Evolutionary conservation across 2,329 filamentous ascomycete species (phyloP).

Genomic region (Neofusicoccum parvum): DNA sequence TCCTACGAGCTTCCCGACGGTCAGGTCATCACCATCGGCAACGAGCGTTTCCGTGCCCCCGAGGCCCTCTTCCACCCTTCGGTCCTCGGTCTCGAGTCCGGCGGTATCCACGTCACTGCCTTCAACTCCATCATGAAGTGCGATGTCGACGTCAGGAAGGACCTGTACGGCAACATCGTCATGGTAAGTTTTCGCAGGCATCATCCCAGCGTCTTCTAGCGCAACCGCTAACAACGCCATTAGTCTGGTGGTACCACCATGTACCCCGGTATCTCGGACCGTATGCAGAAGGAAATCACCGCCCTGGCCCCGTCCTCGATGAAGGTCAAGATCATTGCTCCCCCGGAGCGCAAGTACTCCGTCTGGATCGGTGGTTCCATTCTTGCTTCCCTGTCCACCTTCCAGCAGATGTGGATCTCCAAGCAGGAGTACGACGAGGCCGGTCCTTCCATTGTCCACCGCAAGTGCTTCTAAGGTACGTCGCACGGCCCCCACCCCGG

Average conservation of each 20-base stretch:
- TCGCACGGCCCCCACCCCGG: not conserved
- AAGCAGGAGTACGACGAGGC: conserved; percentile 99
- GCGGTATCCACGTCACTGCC: conserved; percentile 98
- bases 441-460: conserved; percentile 98
- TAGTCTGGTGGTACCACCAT: conserved; percentile 99
- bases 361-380: conserved; percentile 99
- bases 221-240: conserved; percentile 38
- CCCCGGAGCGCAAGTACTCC: conserved; percentile 99
- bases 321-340: conserved; percentile 99
- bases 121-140: conserved; percentile 99
- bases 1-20: conserved; percentile 99
- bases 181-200: conserved; percentile 71
- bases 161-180: conserved; percentile 99
- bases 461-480: conserved; percentile 99
- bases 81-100: conserved; percentile 95
- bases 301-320: conserved; percentile 98
- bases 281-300: conserved; percentile 99
- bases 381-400: conserved; percentile 97
- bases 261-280: conserved; percentile 99
- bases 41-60: conserved; percentile 99
- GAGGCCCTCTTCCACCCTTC: conserved; percentile 99
- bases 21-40: conserved; percentile 99
- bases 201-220: not conserved
- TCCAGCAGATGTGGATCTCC: conserved; percentile 99
- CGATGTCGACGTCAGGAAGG: conserved; percentile 99